Evolutionary conservation across 2,329 filamentous ascomycete genomes (phyloP), one percentile per base, ranked within the genome.

Genomic region (Lachnellula cervina): DNA sequence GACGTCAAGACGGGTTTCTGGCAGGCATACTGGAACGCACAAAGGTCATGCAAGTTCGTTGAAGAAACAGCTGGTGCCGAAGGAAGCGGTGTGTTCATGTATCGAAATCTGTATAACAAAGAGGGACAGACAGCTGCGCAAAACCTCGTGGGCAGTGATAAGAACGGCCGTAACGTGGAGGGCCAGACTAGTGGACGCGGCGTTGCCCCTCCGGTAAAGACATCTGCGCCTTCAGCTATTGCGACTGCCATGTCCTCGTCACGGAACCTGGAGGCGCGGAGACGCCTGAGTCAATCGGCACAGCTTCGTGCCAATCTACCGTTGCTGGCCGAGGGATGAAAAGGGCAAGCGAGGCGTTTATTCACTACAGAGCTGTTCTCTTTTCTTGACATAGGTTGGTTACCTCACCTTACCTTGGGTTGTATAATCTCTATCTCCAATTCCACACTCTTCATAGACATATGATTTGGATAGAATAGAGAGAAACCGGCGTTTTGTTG

Each of bases 1-100:
- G 77, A 80, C 57, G 54, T 57, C 13, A 66, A 69, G 57, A 71
- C 68, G 4, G 57, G 61, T 7, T 71, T 70, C 64, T 70, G 67
- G 69, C 66, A 62, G 1, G 69, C 69, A 1, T 70, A 70, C 59
- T 71, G 65, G 64, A 61, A 51, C n/a, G 69, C 69, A 47, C 65
- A 68, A 42, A 62, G 68, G 16, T 56, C 54, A 4, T 70, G 69
- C 57, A 67, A 66, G 52, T 71, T 71, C 38, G 68, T 71, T 5
- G 68, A 70, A 60, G 69, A 71, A 60, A 66, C 59, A 8, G 62
- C 65, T 16, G 69, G 69, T 1, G 55, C 59, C 5, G 68, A 69
- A 56, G 68, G 68, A 23, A 64, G 57, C 19, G 68, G 68, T 16
- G 67, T 70, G 0, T 70, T 61, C 51, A 66, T 70, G 61, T 70